Base-by-base conservation (phyloP, 495 filamentous ascomycete species). In the Neurospora terricola region DNA sequence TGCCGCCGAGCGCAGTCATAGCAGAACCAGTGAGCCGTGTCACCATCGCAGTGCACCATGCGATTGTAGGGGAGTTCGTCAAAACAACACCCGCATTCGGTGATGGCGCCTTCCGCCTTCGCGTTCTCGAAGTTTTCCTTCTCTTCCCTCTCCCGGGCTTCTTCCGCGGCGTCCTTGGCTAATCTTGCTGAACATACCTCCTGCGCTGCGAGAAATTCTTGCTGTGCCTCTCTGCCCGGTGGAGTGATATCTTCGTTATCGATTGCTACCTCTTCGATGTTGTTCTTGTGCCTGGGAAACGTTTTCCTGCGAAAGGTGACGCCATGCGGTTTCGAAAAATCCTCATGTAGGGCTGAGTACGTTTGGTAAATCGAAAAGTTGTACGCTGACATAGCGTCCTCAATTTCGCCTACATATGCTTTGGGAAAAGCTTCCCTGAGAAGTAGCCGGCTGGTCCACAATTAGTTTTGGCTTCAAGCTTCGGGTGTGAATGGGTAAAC, bases 71-170 rank as follows among this genome's bases (percentile, higher is more conserved):
- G 84, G 70, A 85, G 86, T 4, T 93, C 90, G 12, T 83, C 82
- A 74, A 85, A 95, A 78, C 93, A 97, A 76, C 91, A 93, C 18
- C 83, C 86, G 75, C 91, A 93, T 72, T 94, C 91, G 12, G 82
- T 78, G 43, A 90, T 81, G 71, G 79, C 84, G 62, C 81, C 86
- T 27, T 87, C 80, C 8, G 82, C 81, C 71, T 86, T 81, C 12
- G 84, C 86, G 10, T 74, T 81, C 38, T 79, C 76, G 18, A 83
- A 75, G 23, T 86, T 87, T 27, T 84, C 78, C 72, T 84, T 77
- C 54, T 88, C 84, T 10, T 81, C 83, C 6, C 80, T 76, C 45
- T 78, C 62, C 23, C 69, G 73, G 30, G 38, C 75, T 68, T 84
- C 76, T 37, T 80, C 80, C 16, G 81, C 82, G 23, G 40, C 72